phyloP scores from a whole-genome alignment of 108 stramenopile genomes.

The Chaetoceros muelleri region DNA sequence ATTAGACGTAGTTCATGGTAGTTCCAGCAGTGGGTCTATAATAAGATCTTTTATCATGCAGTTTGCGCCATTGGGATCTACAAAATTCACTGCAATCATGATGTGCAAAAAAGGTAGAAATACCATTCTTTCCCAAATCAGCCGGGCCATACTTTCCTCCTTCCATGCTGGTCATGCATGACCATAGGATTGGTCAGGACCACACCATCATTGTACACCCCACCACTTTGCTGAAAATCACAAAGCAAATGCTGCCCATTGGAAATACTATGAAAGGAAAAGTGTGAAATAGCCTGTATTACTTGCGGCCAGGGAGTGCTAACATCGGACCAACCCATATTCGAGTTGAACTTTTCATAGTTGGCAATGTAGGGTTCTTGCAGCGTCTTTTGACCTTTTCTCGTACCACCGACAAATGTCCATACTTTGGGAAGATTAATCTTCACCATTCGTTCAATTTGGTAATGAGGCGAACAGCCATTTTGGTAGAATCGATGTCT shows the following conservation, averaged over 20 bases:
- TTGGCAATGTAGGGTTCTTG: slow-evolving; percentile 31
- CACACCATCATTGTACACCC: slow-evolving; percentile 22
- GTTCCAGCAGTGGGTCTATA: slow-evolving; percentile 9
- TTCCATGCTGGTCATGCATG: slow-evolving; percentile 24
- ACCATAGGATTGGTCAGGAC: slow-evolving; percentile 36
- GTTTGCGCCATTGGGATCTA: slow-evolving; percentile 18
- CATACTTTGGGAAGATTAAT: slow-evolving; percentile 30
- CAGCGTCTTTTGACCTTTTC: slow-evolving; percentile 20
- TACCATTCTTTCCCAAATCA: slow-evolving; percentile 28
- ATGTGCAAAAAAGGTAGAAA: slow-evolving; percentile 25
- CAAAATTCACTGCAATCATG: slow-evolving; percentile 39
- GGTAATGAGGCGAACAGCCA: slow-evolving; percentile 15
- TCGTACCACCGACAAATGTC: slow-evolving; percentile 7
- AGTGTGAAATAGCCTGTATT: slow-evolving; percentile 39
- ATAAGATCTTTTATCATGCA: slow-evolving; percentile 9
- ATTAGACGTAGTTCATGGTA: slow-evolving; percentile 16
- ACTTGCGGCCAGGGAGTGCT: slow-evolving; percentile 20
- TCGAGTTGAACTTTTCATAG: slow-evolving; percentile 47
- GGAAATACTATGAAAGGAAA: slow-evolving; percentile 32
- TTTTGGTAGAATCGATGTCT: slow-evolving; percentile 20
- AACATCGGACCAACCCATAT: slow-evolving; percentile 30
- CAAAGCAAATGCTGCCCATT: slow-evolving; percentile 29
- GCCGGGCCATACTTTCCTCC: slow-evolving; percentile 19
- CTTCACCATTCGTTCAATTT: slow-evolving; percentile 31
- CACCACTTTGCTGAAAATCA: slow-evolving; percentile 50